These are phyloP conservation scores for Polyporus tsugae DNA, from an alignment of 1,284 basidiomycete genomes.

Conservation along the genomic window DNA sequence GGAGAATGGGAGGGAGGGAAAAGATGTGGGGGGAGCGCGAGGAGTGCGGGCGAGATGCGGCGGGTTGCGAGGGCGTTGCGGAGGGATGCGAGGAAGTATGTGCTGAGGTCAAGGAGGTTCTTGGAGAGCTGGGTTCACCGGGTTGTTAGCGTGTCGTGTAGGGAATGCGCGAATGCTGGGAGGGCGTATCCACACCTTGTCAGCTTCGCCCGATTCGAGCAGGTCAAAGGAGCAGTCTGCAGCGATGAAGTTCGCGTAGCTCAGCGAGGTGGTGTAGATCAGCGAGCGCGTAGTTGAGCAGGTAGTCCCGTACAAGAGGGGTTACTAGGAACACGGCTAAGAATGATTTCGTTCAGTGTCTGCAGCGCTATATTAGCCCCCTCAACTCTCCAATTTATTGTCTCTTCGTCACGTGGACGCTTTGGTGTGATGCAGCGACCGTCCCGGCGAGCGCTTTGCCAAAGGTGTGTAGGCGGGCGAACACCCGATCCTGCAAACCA, in stretches of 20 bases:
- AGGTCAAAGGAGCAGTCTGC: conserved; percentile 83
- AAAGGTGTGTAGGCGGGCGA: conserved; percentile 76
- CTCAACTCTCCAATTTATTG: too few species aligned
- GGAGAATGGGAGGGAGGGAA: conserved; percentile 22
- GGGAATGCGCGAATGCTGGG: background rate
- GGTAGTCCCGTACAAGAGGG: conserved; percentile 79
- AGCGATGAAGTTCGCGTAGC: conserved; percentile 78
- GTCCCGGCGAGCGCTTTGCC: conserved; percentile 78
- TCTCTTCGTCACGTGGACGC: too few species aligned
- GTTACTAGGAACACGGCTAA: conserved; percentile 84
- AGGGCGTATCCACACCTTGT: conserved; percentile 49
- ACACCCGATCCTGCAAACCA: conserved; percentile 65
- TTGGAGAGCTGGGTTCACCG: conserved; percentile 48
- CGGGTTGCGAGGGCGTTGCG: conserved; percentile 41
- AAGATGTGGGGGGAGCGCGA: conserved; percentile 53
- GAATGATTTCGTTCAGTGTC: background rate
- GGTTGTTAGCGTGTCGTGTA: conserved; percentile 33
- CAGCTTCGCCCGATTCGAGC: conserved; percentile 73
- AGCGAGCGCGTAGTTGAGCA: conserved; percentile 94
- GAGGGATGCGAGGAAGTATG: conserved; percentile 49
- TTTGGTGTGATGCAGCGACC: too few species aligned
- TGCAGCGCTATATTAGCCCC: conserved; percentile 5
- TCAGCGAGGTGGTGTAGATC: conserved; percentile 89
- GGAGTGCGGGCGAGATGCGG: conserved; percentile 50
- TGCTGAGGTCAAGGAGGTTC: conserved; percentile 49